These are phyloP conservation scores for Vanilla planifolia DNA, from an alignment of 106 monocot species.

Conservation along the genomic window DNA sequence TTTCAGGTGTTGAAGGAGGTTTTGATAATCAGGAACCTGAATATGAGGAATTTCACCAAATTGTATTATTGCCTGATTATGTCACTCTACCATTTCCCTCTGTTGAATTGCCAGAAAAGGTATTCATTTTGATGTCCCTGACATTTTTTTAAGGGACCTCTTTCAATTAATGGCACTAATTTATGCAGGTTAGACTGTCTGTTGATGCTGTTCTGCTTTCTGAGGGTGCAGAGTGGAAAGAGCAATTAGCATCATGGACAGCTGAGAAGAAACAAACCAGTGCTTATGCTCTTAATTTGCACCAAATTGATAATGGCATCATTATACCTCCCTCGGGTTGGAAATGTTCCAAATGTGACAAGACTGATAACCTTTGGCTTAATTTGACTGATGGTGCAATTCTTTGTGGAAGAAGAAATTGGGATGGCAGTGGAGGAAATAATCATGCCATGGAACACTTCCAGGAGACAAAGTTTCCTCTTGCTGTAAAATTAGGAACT, in stretches of 20 bases:
- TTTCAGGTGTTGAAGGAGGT: slow-evolving; percentile 85
- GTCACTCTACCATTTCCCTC: slow-evolving; percentile 86
- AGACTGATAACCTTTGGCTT: slow-evolving; percentile 92
- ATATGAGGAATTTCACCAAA: slow-evolving; percentile 72
- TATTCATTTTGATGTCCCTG: slow-evolving; percentile 9
- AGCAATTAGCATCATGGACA: slow-evolving; percentile 85
- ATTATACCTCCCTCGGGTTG: slow-evolving; percentile 85
- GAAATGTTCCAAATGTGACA: slow-evolving; percentile 94
- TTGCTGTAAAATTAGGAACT: slow-evolving; percentile 97
- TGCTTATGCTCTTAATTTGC: slow-evolving; percentile 68
- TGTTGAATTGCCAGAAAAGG: slow-evolving; percentile 94
- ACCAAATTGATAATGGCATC: slow-evolving; percentile 71
- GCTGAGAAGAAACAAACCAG: slow-evolving; percentile 86
- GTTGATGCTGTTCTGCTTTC: slow-evolving; percentile 71
- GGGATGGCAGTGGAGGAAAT: slow-evolving; percentile 97
- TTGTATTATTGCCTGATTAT: slow-evolving; percentile 76
- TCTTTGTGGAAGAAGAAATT: slow-evolving; percentile 83
- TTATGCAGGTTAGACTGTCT: slow-evolving; percentile 79
- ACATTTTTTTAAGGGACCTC: background rate
- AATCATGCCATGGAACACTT: slow-evolving; percentile 92
- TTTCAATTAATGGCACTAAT: background rate
- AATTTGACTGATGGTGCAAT: slow-evolving; percentile 98
- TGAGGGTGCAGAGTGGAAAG: slow-evolving; percentile 80
- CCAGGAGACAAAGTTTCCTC: slow-evolving; percentile 73
- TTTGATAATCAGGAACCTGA: slow-evolving; percentile 86